Evolutionary conservation across 1,284 basidiomycete species (phyloP), one percentile per base, ranked within the genome.

Genomic region (Laetiporus sulphureus): DNA sequence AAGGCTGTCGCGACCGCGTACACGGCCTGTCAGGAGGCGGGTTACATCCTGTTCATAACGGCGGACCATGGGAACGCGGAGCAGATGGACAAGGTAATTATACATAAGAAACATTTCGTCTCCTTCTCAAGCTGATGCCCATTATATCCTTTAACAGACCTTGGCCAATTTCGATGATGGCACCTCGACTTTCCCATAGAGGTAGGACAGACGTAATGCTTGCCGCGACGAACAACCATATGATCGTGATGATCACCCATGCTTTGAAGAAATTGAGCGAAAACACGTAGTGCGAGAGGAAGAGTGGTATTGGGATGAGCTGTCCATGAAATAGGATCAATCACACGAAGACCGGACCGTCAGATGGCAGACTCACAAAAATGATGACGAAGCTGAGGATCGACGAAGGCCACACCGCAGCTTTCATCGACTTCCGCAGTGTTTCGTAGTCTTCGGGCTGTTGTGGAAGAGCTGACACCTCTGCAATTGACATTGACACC

Each of bases 201-300:
- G 40, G 40, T 10, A 41, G 24, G 16, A 41, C 19, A 8, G 40
- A 41, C 5, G 40, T 41, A 18, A 41, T 41, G 18, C 12, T 18
- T 4, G 40, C 40, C 5, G 40, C 40, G 7, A 41, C 40, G 25
- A 41, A 41, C 4, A 41, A 33, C 40, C 40, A 41, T 21, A 45
- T 33, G 20, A 41, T 34, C 10, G 18, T 24, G 35, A 40, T 45
- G 27, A 45, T 35, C 6, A 45, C 40, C 44, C 44, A 45, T 15
- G 39, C 44, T 20, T 36, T 40, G 44, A 45, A 45, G 36, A 45
- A 45, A 22, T 41, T 41, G 13, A 32, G 35, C 16, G 44, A 45
- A 21, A 45, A 45, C 8, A 45, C 31, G 39, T 45, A 45, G 32
- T 38, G 27, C 29, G 44, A 41, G 16, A 45, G 27, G 25, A 41